Evolutionary conservation across 108 stramenopile species (phyloP).

Genomic region (Asterionellopsis glacialis): DNA sequence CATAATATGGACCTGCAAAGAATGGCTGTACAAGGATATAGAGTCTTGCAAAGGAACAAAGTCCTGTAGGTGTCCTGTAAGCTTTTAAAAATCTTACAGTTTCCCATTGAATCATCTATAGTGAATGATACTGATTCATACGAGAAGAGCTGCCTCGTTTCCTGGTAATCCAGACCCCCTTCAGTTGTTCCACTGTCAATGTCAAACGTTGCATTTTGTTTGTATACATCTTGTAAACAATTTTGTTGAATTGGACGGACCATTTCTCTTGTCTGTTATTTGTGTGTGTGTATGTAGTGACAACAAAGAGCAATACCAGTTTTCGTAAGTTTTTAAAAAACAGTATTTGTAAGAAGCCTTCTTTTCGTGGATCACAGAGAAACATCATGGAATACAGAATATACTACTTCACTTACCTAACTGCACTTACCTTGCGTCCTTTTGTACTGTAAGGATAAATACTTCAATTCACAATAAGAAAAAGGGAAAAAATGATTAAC

Average conservation of each 20-base stretch:
- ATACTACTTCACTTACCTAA: too few species aligned
- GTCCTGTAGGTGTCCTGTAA: slow-evolving; percentile 75
- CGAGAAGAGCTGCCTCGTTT: slow-evolving; percentile 69
- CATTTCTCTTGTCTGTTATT: neutral
- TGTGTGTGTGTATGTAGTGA: too few species aligned
- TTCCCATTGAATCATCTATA: slow-evolving; percentile 42
- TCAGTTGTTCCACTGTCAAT: slow-evolving; percentile 10
- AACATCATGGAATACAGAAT: too few species aligned
- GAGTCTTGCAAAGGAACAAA: slow-evolving; percentile 63
- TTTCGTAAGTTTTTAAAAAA: too few species aligned
- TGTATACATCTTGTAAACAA: neutral
- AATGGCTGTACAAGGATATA: slow-evolving; percentile 63
- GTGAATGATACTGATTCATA: slow-evolving; percentile 64
- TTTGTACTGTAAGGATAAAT: neutral
- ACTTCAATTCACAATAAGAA: neutral
- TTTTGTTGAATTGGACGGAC: neutral
- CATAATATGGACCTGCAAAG: slow-evolving; percentile 70
- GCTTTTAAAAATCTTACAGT: slow-evolving; percentile 60
- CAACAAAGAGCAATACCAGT: too few species aligned
- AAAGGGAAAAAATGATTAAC: too few species aligned
- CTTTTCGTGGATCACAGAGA: too few species aligned
- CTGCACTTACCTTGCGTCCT: neutral
- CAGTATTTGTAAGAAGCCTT: too few species aligned
- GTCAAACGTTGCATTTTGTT: slow-evolving; percentile 3
- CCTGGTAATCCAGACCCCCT: slow-evolving; percentile 52